phyloP scores from a whole-genome alignment of 1,284 basidiomycete species.

The Porphyrellus sp. region DNA sequence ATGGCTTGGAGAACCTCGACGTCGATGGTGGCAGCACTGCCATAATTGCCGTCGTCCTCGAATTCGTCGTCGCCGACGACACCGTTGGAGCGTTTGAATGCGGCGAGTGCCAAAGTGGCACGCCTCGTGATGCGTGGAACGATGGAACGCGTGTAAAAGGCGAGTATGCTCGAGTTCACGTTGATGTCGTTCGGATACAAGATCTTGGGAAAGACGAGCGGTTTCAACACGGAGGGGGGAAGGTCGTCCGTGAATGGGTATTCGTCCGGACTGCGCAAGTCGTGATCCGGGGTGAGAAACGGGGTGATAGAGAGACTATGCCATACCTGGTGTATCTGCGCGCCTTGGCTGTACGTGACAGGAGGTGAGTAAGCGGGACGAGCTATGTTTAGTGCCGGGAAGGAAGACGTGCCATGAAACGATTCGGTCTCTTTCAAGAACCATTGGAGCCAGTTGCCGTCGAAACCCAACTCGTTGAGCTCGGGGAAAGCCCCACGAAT shows the following conservation, averaged over 20 bases:
- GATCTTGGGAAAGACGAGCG: conserved; percentile 74
- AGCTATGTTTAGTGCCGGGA: not conserved
- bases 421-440: conserved; percentile 92
- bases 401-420: conserved; percentile 76
- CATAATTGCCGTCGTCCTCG: conserved; percentile 96
- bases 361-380: not conserved
- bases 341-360: conserved; percentile 70
- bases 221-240: conserved; percentile 79
- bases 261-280: conserved; percentile 80
- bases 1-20: conserved; percentile 93
- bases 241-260: conserved; percentile 91
- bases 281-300: conserved; percentile 7
- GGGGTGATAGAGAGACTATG: not conserved
- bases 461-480: conserved; percentile 66
- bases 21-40: conserved; percentile 90
- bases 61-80: conserved; percentile 62
- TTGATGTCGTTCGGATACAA: conserved; percentile 85
- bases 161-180: conserved; percentile 81
- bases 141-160: conserved; percentile 84
- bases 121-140: conserved; percentile 79
- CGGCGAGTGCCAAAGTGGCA: conserved; percentile 60
- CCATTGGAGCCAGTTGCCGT: conserved; percentile 94
- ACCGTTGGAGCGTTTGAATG: conserved; percentile 62
- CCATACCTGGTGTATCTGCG: conserved; percentile 84
- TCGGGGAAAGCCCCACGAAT: conserved; percentile 76